These are phyloP conservation scores for Fraxinus ornus DNA, from an alignment of 305 asterid species.

Conservation along the genomic window DNA sequence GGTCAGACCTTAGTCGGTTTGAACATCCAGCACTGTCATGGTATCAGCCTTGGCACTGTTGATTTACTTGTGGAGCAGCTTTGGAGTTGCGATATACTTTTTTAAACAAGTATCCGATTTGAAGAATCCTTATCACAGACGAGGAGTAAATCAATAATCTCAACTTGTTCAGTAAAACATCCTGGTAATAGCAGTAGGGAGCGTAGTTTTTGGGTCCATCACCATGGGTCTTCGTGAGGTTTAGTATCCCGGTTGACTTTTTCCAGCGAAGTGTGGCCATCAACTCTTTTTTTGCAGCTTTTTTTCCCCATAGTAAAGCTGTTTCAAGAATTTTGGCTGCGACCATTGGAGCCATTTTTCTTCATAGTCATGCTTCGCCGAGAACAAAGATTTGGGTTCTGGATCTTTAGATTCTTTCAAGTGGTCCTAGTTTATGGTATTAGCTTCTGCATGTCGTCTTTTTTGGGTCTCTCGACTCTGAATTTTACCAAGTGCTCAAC, in stretches of 20 bases:
- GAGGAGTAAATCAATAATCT: constrained; percentile 2
- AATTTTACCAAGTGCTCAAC: constrained; percentile 18
- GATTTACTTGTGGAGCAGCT: constrained; percentile 57
- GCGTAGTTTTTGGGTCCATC: constrained; percentile 55
- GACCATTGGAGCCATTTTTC: constrained; percentile 20
- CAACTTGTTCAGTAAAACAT: constrained; percentile 18
- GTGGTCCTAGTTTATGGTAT: constrained; percentile 37
- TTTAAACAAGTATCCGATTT: constrained; percentile 26
- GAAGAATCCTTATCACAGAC: constrained; percentile 1
- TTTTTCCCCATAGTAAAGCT: constrained; percentile 27
- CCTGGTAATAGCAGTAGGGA: constrained; percentile 34
- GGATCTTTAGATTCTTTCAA: constrained; percentile 34
- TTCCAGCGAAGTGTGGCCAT: constrained; percentile 49
- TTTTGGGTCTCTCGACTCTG: constrained; percentile 3
- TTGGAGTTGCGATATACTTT: constrained; percentile 83
- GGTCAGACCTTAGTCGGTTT: constrained; percentile 59
- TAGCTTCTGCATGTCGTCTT: constrained; percentile 27
- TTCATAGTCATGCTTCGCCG: constrained; percentile 40
- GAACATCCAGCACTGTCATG: constrained; percentile 68
- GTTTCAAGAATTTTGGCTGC: constrained; percentile 44
- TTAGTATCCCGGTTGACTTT: constrained; percentile 40
- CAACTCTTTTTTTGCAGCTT: constrained; percentile 49
- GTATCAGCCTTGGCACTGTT: constrained; percentile 41
- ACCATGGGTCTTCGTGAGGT: constrained; percentile 32
- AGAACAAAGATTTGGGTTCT: constrained; percentile 36